phyloP scores from a whole-genome alignment of 2,329 filamentous ascomycete species.

The Scytalidium sp. region DNA sequence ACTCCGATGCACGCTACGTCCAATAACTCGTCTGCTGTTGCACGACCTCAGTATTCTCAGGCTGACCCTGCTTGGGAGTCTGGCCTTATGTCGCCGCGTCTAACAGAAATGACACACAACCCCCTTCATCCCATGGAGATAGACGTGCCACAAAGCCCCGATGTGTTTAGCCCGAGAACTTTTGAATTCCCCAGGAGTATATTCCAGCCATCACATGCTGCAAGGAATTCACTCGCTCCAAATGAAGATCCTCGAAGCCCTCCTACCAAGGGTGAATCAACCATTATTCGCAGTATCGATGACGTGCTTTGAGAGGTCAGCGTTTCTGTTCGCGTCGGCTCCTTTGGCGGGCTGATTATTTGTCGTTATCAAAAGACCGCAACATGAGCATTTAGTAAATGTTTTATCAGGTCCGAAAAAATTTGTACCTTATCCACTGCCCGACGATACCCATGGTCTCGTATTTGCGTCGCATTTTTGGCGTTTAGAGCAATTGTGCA shows the following conservation, averaged over 20 bases:
- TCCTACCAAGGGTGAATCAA: constrained; percentile 68
- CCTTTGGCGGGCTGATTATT: not conserved
- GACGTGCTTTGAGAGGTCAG: constrained; percentile 59
- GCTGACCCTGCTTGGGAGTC: constrained; percentile 15
- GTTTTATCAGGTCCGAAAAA: not conserved
- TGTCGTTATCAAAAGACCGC: not conserved
- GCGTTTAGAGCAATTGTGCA: not conserved
- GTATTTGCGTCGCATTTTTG: not conserved
- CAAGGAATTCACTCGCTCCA: constrained; percentile 20
- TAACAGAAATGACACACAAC: constrained; percentile 28
- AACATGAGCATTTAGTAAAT: not conserved
- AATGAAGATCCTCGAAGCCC: constrained; percentile 69
- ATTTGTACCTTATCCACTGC: not conserved
- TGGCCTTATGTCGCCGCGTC: constrained; percentile 27
- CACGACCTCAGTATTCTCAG: not conserved
- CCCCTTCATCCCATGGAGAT: constrained; percentile 17
- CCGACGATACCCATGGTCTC: not conserved
- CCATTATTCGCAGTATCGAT: constrained; percentile 75
- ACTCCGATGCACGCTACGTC: constrained; percentile 4
- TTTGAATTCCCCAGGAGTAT: constrained; percentile 72
- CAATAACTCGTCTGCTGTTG: not conserved
- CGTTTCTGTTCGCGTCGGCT: not conserved
- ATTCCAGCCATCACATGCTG: constrained; percentile 45
- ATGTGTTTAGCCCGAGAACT: constrained; percentile 62
- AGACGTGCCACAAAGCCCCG: constrained; percentile 19